These are phyloP conservation scores for Suillus subaureus DNA, from an alignment of 768 basidiomycete species.

Conservation along the genomic window DNA sequence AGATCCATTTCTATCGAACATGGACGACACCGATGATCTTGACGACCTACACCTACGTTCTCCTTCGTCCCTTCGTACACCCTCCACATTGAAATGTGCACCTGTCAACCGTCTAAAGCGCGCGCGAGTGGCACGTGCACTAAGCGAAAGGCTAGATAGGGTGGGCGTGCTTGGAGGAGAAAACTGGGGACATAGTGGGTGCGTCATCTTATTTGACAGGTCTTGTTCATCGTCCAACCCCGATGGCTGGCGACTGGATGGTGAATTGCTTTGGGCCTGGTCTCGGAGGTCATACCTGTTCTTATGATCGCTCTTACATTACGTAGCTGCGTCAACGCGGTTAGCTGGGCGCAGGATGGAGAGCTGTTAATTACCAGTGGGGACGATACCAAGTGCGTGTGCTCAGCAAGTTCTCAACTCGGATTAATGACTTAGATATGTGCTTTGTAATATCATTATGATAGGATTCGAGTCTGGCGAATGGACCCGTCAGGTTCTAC, in stretches of 20 bases:
- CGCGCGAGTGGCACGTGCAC: constrained; percentile 18
- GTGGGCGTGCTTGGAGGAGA: constrained; percentile 73
- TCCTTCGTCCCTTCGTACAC: not conserved
- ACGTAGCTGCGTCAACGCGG: constrained; percentile 74
- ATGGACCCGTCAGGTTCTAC: constrained; percentile 45
- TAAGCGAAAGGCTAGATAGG: constrained; percentile 49
- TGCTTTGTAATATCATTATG: constrained; percentile 6
- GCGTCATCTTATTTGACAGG: constrained; percentile 16
- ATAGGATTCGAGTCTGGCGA: constrained; percentile 78
- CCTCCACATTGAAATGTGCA: constrained; percentile 4
- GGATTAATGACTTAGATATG: not conserved
- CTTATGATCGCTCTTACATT: not conserved
- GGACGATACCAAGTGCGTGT: constrained; percentile 67
- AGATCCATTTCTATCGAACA: not conserved
- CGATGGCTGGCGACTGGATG: not conserved
- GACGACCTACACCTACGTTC: not conserved
- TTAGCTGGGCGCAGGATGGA: constrained; percentile 73
- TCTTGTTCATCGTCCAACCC: not conserved
- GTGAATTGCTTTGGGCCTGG: constrained; percentile 1
- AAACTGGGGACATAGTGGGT: constrained; percentile 71
- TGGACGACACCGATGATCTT: not conserved
- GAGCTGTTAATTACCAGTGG: constrained; percentile 68
- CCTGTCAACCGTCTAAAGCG: constrained; percentile 11
- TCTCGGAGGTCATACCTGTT: not conserved
- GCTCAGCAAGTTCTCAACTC: not conserved